phyloP scores from a whole-genome alignment of 352 stramenopile species.

The Globisporangium apiculatum region DNA sequence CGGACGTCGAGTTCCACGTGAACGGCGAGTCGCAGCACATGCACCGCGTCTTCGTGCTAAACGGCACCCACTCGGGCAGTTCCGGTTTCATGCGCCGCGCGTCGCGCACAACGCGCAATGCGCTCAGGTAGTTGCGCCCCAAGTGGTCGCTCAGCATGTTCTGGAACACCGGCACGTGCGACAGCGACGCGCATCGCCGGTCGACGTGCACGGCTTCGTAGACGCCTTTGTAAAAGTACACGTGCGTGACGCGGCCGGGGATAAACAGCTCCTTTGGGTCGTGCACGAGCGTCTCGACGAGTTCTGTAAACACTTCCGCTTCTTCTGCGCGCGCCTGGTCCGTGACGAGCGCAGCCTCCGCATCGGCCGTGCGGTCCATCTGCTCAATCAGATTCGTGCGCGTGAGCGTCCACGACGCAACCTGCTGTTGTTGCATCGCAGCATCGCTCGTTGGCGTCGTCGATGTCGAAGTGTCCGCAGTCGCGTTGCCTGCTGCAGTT shows the following conservation, averaged over 20 bases:
- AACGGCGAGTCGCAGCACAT: constrained; percentile 87
- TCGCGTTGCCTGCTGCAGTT: neutral
- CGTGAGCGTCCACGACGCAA: constrained; percentile 65
- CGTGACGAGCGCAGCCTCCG: constrained; percentile 23
- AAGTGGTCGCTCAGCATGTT: constrained; percentile 86
- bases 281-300: constrained; percentile 40
- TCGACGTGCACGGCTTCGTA: constrained; percentile 81
- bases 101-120: constrained; percentile 74
- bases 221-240: constrained; percentile 75
- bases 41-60: constrained; percentile 78
- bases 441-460: constrained; percentile 24
- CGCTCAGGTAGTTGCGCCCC: constrained; percentile 72
- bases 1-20: constrained; percentile 88
- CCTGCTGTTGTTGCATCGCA: constrained; percentile 12
- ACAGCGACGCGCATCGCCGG: constrained; percentile 60
- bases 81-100: constrained; percentile 40
- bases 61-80: constrained; percentile 68
- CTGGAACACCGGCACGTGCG: constrained; percentile 73
- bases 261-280: constrained; percentile 79
- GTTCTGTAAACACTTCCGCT: constrained; percentile 44
- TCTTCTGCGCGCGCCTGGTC: constrained; percentile 32
- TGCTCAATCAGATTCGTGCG: constrained; percentile 72
- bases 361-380: constrained; percentile 41
- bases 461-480: neutral
- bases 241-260: constrained; percentile 61